These are phyloP conservation scores for Tulasnella sp. DNA, from an alignment of 768 basidiomycete species.

Conservation along the genomic window DNA sequence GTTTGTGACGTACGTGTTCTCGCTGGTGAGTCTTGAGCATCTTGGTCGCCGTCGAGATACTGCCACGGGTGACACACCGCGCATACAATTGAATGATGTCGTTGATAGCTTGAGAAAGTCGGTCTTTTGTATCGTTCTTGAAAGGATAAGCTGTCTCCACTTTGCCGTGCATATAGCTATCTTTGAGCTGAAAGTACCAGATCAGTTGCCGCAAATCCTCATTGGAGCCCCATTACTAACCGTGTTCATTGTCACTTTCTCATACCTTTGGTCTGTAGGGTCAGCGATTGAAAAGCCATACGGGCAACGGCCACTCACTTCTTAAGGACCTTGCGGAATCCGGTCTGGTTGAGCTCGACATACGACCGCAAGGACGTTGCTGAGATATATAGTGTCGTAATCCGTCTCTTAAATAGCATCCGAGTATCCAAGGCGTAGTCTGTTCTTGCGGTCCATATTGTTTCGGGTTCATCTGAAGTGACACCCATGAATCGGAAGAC, in stretches of 20 bases:
- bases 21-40: conserved; percentile 80
- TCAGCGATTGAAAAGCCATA: background rate
- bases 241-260: conserved; percentile 79
- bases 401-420: conserved; percentile 77
- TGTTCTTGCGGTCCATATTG: conserved; percentile 66
- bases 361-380: conserved; percentile 72
- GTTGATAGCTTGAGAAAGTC: conserved; percentile 44
- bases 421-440: conserved; percentile 77
- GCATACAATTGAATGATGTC: conserved; percentile 65
- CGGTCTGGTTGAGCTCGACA: conserved; percentile 83
- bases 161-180: conserved; percentile 56
- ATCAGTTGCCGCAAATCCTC: background rate
- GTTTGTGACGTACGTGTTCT: conserved; percentile 41
- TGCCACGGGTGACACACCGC: conserved; percentile 70
- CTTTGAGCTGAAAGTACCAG: conserved; percentile 46
- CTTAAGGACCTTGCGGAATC: conserved; percentile 90
- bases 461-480: conserved; percentile 26
- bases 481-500: conserved; percentile 31
- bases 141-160: conserved; percentile 66
- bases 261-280: conserved; percentile 48
- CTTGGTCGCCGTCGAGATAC: conserved; percentile 54
- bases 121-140: conserved; percentile 46
- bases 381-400: conserved; percentile 70
- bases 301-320: conserved; percentile 46
- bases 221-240: conserved; percentile 23